Conservation (phyloP, 225 moss, liverwort and hornwort genomes). For the Bryoerythrophyllum caledonicum region DNA sequence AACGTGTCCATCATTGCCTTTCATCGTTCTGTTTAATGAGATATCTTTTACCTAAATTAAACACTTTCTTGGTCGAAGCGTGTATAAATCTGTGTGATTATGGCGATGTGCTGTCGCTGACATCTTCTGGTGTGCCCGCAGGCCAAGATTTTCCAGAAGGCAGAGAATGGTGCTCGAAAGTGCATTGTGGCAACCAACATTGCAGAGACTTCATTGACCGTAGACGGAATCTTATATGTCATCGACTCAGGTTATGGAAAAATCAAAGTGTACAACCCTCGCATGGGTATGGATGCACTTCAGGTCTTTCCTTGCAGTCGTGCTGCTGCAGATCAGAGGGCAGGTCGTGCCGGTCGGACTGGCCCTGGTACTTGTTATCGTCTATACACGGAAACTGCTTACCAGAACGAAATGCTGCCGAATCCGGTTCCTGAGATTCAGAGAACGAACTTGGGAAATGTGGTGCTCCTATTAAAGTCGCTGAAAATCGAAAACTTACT, state of each 20-base stretch:
- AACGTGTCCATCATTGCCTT: background rate
- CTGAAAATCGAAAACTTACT: slow-evolving; percentile 89
- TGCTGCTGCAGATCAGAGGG: slow-evolving; percentile 96
- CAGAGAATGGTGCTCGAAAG: slow-evolving; percentile 93
- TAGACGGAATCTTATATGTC: slow-evolving; percentile 95
- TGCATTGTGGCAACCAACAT: slow-evolving; percentile 99
- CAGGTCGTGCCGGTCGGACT: slow-evolving; percentile 94
- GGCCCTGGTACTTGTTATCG: slow-evolving; percentile 96
- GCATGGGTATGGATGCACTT: slow-evolving; percentile 99
- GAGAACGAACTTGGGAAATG: slow-evolving; percentile 92
- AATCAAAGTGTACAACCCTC: slow-evolving; percentile 97
- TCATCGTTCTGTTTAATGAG: background rate
- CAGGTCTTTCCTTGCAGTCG: slow-evolving; percentile 98
- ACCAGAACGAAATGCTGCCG: slow-evolving; percentile 96
- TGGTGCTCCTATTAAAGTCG: slow-evolving; percentile 83
- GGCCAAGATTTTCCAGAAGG: slow-evolving; percentile 99
- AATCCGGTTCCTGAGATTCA: slow-evolving; percentile 99
- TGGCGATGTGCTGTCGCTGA: slow-evolving; percentile 19
- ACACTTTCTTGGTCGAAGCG: background rate
- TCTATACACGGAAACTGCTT: slow-evolving; percentile 86
- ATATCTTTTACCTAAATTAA: background rate
- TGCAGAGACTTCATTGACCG: slow-evolving; percentile 96
- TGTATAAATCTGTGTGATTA: background rate
- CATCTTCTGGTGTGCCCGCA: slow-evolving; percentile 39
- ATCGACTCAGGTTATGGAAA: slow-evolving; percentile 98